Evolutionary conservation across 2,329 filamentous ascomycete genomes (phyloP).

Genomic region (Ascochyta fabae): DNA sequence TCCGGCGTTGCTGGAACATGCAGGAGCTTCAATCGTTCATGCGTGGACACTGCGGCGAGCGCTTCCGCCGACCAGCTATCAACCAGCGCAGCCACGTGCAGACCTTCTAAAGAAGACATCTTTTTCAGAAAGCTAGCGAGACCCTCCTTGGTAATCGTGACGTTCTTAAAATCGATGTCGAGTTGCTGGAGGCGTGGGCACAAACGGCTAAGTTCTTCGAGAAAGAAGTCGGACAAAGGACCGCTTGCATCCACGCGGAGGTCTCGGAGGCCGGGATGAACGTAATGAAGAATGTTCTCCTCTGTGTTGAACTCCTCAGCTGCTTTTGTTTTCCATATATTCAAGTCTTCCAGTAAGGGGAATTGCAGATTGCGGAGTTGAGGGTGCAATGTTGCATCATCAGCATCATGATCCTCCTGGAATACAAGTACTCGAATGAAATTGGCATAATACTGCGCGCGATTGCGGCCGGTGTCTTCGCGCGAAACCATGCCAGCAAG

Average conservation of each 20-base stretch:
- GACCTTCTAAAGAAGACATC: background rate
- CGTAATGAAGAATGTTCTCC: background rate
- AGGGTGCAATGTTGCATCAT: background rate
- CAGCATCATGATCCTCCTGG: background rate
- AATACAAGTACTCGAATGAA: background rate
- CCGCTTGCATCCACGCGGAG: background rate
- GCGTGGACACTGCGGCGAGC: background rate
- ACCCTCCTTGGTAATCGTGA: background rate
- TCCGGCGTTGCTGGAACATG: background rate
- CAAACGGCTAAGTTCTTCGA: background rate
- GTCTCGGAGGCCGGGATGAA: background rate
- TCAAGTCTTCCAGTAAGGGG: background rate
- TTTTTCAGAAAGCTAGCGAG: background rate
- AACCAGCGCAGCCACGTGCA: slow-evolving; percentile 1
- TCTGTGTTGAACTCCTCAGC: background rate
- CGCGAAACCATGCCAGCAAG: background rate
- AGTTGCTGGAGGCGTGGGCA: background rate
- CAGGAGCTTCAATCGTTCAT: background rate
- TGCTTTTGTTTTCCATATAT: background rate
- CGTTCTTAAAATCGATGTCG: slow-evolving; percentile 1
- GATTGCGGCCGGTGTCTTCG: background rate
- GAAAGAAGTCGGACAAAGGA: background rate
- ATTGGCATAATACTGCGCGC: slow-evolving; percentile 1
- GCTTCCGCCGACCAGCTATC: background rate
- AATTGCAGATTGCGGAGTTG: background rate